phyloP scores from a whole-genome alignment of 495 filamentous ascomycete species.

The Poronia punctata region DNA sequence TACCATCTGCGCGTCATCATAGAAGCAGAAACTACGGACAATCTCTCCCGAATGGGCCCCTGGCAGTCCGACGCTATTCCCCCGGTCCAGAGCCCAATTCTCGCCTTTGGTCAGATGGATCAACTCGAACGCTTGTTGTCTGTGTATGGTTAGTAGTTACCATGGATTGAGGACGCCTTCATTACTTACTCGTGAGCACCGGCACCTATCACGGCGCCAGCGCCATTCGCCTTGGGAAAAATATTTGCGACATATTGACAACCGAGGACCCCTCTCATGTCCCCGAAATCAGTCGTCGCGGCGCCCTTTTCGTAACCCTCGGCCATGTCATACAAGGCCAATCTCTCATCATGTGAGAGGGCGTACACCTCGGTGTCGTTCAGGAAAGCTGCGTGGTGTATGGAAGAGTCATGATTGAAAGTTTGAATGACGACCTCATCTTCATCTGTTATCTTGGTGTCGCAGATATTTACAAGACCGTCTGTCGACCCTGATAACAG shows the following conservation, averaged over 20 bases:
- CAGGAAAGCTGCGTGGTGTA: constrained; percentile 81
- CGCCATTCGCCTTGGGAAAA: constrained; percentile 45
- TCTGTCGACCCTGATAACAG: constrained; percentile 89
- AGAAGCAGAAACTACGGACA: constrained; percentile 68
- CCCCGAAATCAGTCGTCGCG: constrained; percentile 59
- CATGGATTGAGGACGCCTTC: not conserved
- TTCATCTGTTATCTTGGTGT: constrained; percentile 66
- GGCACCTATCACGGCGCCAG: constrained; percentile 51
- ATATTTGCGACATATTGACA: constrained; percentile 84
- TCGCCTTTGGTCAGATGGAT: constrained; percentile 53
- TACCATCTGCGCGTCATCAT: constrained; percentile 62
- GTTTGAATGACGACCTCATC: constrained; percentile 81
- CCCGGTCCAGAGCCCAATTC: constrained; percentile 56
- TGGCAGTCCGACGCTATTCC: constrained; percentile 54
- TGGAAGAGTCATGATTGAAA: constrained; percentile 76
- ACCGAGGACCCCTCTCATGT: constrained; percentile 60
- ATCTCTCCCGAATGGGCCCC: constrained; percentile 82
- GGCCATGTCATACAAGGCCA: constrained; percentile 65
- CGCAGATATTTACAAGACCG: constrained; percentile 78
- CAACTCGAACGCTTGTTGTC: constrained; percentile 59
- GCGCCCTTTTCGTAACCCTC: constrained; percentile 51
- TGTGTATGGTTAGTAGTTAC: constrained; percentile 23
- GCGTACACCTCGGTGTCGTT: constrained; percentile 60
- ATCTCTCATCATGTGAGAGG: constrained; percentile 71
- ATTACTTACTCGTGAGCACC: constrained; percentile 52